Conservation (phyloP, 2,329 filamentous ascomycete species). For the Colletotrichum navitas region DNA sequence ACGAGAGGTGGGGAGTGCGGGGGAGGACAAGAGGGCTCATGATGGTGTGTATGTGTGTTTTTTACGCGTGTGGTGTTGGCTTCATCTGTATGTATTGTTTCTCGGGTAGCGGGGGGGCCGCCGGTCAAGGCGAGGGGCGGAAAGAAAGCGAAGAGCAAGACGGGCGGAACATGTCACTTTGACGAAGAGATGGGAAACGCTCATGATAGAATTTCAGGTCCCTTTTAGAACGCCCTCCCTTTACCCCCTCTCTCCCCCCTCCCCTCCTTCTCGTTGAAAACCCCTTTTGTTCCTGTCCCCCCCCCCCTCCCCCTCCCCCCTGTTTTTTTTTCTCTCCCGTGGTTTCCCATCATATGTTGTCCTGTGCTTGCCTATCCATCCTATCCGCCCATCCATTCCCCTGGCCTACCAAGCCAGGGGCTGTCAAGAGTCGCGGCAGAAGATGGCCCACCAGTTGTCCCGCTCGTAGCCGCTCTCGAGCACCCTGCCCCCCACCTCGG, state of each 20-base stretch:
- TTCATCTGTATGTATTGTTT: constrained; percentile 20
- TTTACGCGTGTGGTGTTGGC: constrained; percentile 2
- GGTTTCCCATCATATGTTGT: not conserved
- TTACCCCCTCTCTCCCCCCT: not conserved
- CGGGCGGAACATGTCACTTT: constrained; percentile 17
- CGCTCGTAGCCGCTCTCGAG: constrained; percentile 90
- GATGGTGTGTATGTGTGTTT: not conserved
- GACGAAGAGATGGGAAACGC: constrained; percentile 38
- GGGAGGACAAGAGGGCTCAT: not conserved
- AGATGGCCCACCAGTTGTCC: constrained; percentile 98
- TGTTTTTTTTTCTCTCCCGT: not conserved
- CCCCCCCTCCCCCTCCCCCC: too few relatives aligned
- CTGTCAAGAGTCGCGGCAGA: constrained; percentile 45
- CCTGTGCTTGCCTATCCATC: not conserved
- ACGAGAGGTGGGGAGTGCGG: not conserved
- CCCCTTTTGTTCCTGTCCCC: too few relatives aligned
- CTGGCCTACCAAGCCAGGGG: not conserved
- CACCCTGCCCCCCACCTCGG: constrained; percentile 79
- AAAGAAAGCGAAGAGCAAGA: constrained; percentile 1
- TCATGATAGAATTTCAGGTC: constrained; percentile 42
- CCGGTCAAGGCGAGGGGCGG: not conserved
- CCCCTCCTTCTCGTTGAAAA: too few relatives aligned
- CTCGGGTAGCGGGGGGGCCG: not conserved
- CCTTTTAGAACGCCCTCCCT: constrained; percentile 26
- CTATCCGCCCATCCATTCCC: not conserved